These are phyloP conservation scores for Xerocomus potaroensis DNA, from an alignment of 768 basidiomycete genomes.

Conservation along the genomic window DNA sequence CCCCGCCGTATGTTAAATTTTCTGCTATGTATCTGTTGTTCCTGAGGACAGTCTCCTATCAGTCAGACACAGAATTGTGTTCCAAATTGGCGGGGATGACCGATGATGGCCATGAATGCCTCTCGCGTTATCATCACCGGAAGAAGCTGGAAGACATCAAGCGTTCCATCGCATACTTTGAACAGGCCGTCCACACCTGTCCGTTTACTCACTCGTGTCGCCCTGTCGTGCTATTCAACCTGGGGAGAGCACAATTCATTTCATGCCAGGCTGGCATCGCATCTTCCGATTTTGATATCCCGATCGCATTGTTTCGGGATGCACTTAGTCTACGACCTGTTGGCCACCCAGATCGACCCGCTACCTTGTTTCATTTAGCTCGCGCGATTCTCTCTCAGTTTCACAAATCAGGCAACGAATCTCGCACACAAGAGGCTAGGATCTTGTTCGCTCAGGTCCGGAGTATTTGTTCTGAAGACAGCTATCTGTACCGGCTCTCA, in stretches of 20 bases:
- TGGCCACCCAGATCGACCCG: constrained; percentile 5
- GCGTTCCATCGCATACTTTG: neutral
- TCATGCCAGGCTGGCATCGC: neutral
- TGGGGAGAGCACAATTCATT: neutral
- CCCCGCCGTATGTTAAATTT: no score
- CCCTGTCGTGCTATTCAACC: neutral
- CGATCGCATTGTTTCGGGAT: neutral
- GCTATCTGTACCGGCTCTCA: neutral
- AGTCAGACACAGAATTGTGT: neutral
- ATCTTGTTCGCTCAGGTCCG: neutral
- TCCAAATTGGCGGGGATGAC: neutral
- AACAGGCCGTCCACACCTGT: neutral
- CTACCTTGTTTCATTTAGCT: constrained; percentile 5
- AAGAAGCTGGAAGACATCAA: neutral
- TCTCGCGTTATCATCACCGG: neutral
- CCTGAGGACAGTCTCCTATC: no score
- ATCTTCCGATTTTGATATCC: neutral
- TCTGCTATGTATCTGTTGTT: no score
- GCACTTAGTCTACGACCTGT: neutral
- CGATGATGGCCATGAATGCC: neutral
- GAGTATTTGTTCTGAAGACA: neutral
- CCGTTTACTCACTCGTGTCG: neutral
- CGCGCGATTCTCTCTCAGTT: neutral
- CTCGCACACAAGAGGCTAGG: neutral
- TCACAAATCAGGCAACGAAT: neutral